Evolutionary conservation across 148 eudicot species (phyloP).

Genomic region (Fagopyrum homotropicum): DNA sequence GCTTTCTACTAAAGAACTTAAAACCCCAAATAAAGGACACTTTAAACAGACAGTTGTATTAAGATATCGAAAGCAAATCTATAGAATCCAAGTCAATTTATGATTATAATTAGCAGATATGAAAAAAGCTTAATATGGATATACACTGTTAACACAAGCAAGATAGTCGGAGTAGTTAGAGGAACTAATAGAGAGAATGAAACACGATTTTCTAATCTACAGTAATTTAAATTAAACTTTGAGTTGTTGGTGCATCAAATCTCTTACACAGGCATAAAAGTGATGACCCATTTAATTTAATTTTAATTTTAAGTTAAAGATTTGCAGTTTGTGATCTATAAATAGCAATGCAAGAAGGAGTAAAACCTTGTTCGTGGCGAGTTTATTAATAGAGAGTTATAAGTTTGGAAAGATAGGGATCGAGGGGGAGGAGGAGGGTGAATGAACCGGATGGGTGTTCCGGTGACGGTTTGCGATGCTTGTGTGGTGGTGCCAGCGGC

Average conservation of each 20-base stretch:
- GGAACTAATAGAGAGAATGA: neutral
- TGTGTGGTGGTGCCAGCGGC: constrained; percentile 2
- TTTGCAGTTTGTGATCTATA: neutral
- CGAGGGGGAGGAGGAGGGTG: neutral
- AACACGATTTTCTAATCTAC: neutral
- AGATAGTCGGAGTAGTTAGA: neutral
- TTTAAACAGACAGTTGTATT: no score
- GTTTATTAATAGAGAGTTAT: neutral
- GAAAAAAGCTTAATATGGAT: neutral
- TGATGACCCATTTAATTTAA: neutral
- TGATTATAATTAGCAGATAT: neutral
- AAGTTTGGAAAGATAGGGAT: neutral
- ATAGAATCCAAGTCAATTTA: neutral
- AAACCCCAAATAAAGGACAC: no score
- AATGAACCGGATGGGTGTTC: no score
- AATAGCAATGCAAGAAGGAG: neutral
- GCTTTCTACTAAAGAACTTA: no score
- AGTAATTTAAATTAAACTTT: neutral
- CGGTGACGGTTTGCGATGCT: neutral
- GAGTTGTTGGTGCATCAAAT: neutral
- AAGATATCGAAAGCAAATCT: no score
- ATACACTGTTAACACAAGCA: neutral
- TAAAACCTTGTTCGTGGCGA: neutral
- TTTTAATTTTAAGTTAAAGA: neutral
- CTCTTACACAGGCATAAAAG: constrained; percentile 5